Percentiles rank a stretch among this genome's conserved stretches.
Evolutionary conservation across 2,329 filamentous ascomycete genomes (phyloP).

Genomic region (Stromatinia cepivora): DNA sequence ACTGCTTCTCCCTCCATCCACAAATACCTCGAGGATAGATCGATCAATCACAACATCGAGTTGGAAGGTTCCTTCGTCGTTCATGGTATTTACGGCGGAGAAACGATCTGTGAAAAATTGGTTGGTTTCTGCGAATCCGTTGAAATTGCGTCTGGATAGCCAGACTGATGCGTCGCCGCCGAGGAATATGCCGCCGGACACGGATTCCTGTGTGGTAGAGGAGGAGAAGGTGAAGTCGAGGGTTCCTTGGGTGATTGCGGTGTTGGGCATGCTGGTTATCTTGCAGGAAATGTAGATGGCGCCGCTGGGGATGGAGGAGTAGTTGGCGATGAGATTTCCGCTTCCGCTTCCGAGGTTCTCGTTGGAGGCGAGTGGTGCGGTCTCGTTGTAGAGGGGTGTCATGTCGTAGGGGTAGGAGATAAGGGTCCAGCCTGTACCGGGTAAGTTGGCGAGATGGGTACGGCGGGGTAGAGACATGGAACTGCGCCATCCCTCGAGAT

Average conservation of each 20-base stretch:
- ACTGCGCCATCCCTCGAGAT: constrained; percentile 53
- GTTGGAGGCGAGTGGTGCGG: constrained; percentile 46
- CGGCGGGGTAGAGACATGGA: constrained; percentile 55
- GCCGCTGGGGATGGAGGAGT: constrained; percentile 49
- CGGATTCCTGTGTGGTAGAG: constrained; percentile 49
- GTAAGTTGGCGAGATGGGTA: constrained; percentile 53
- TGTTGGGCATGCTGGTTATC: constrained; percentile 46
- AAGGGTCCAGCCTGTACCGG: constrained; percentile 53
- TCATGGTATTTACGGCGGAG: constrained; percentile 31
- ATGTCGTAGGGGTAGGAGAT: constrained; percentile 53
- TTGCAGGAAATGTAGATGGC: constrained; percentile 57
- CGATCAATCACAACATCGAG: constrained; percentile 55
- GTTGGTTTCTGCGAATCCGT: constrained; percentile 48
- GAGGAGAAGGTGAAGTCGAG: constrained; percentile 56
- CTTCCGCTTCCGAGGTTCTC: constrained; percentile 50
- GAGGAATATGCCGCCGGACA: constrained; percentile 52
- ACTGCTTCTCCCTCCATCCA: constrained; percentile 52
- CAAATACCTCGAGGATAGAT: constrained; percentile 55
- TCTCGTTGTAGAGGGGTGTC: constrained; percentile 47
- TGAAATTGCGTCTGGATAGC: constrained; percentile 51
- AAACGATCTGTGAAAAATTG: constrained; percentile 58
- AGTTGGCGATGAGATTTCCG: constrained; percentile 51
- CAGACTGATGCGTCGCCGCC: constrained; percentile 52
- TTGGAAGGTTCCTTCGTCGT: constrained; percentile 32
- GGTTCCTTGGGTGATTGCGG: constrained; percentile 34